These are phyloP conservation scores for Trichoderma atrobrunneum DNA, from an alignment of 2,329 filamentous ascomycete species.

Conservation along the genomic window DNA sequence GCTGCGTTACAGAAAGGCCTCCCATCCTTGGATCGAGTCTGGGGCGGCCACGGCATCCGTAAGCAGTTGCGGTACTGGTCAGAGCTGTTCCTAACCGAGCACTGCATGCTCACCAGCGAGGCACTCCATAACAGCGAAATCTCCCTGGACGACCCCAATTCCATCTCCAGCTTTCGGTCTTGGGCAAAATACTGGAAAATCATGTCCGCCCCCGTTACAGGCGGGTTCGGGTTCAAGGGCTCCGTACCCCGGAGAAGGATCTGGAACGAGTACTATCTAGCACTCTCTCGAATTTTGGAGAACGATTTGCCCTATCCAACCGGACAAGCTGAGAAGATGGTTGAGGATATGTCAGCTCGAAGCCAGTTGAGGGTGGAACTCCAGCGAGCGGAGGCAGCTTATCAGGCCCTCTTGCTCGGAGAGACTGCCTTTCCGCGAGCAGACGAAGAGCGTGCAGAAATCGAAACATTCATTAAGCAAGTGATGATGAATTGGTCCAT, in stretches of 20 bases:
- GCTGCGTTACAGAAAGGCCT: conserved; percentile 64
- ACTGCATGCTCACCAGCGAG: conserved; percentile 66
- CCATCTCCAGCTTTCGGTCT: conserved; percentile 57
- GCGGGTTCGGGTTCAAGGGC: conserved; percentile 58
- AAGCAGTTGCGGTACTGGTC: conserved; percentile 74
- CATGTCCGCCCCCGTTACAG: conserved; percentile 45
- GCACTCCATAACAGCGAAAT: conserved; percentile 52
- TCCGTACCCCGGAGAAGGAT: conserved; percentile 63
- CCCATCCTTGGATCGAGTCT: conserved; percentile 57
- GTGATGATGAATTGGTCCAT: conserved; percentile 84
- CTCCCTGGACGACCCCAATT: conserved; percentile 50
- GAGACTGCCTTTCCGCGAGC: conserved; percentile 84
- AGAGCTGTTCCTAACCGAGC: conserved; percentile 72
- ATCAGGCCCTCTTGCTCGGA: conserved; percentile 73
- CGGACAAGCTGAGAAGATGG: conserved; percentile 40
- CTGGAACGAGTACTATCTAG: conserved; percentile 82
- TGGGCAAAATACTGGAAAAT: conserved; percentile 70
- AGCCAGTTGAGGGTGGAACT: conserved; percentile 71
- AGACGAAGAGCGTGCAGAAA: conserved; percentile 70
- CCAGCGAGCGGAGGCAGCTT: conserved; percentile 73
- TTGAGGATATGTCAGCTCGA: conserved; percentile 53
- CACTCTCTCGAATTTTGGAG: conserved; percentile 73
- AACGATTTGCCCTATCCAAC: conserved; percentile 60
- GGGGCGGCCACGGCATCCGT: conserved; percentile 50
- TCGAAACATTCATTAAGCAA: conserved; percentile 77